phyloP scores from a whole-genome alignment of 2,329 filamentous ascomycete species.

The Pezicula rhizophila region DNA sequence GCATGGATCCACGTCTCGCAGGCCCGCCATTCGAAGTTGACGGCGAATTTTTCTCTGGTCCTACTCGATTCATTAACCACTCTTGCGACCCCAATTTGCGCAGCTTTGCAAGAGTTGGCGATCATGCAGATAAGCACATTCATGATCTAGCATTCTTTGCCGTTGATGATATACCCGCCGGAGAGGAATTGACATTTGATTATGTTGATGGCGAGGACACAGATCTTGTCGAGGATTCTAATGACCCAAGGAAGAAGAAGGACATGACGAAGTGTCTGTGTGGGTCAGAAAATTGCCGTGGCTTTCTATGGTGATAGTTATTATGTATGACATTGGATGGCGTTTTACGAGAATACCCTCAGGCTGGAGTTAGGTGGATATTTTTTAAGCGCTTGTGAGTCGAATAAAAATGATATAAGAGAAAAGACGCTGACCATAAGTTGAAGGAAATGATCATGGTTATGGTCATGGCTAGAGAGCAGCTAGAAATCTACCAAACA shows the following conservation, averaged over 20 bases:
- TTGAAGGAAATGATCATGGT: too few relatives aligned
- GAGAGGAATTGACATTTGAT: constrained; percentile 73
- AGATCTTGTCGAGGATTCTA: constrained; percentile 40
- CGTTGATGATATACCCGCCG: constrained; percentile 54
- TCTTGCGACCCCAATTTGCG: constrained; percentile 73
- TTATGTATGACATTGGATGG: neutral
- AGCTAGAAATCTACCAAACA: too few relatives aligned
- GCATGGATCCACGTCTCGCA: constrained; percentile 49
- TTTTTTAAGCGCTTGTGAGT: too few relatives aligned
- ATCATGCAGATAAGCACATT: constrained; percentile 66
- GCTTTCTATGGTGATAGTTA: constrained; percentile 55
- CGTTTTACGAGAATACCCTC: neutral
- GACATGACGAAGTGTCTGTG: constrained; percentile 58
- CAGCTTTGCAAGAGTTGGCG: constrained; percentile 73
- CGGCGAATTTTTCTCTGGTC: constrained; percentile 72
- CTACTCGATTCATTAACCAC: constrained; percentile 79
- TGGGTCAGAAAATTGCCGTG: constrained; percentile 58
- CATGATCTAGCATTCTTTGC: constrained; percentile 78
- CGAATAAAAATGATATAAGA: too few relatives aligned
- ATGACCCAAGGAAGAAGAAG: constrained; percentile 41
- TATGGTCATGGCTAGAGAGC: too few relatives aligned
- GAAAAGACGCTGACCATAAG: too few relatives aligned
- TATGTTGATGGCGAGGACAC: constrained; percentile 62
- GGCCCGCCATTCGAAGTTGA: constrained; percentile 55
- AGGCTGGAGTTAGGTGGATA: too few relatives aligned